Conservation (phyloP, 768 basidiomycete genomes). For the Auricularia cornea region DNA sequence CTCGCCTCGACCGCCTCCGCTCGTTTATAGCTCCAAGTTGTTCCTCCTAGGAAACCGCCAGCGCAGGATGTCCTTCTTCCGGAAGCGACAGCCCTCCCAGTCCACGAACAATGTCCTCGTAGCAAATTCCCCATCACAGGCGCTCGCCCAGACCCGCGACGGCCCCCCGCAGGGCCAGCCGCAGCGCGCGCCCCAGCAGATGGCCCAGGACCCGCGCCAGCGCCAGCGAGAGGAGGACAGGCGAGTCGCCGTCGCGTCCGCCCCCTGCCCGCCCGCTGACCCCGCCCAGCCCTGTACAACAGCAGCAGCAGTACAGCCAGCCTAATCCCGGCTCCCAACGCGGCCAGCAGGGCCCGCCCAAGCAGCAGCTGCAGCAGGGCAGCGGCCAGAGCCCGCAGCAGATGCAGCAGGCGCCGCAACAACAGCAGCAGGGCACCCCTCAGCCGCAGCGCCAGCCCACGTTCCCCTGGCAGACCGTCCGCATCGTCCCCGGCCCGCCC, state of each 20-base stretch:
- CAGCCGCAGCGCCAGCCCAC: conserved; percentile 42
- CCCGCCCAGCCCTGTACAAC: conserved; percentile 24
- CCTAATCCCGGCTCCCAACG: not conserved
- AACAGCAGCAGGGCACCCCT: conserved; percentile 2
- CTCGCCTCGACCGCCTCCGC: not conserved
- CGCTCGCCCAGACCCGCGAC: conserved; percentile 46
- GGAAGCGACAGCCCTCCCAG: conserved; percentile 24
- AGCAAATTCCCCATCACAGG: conserved; percentile 58
- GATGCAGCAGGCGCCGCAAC: conserved; percentile 2
- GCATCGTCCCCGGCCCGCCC: conserved; percentile 62
- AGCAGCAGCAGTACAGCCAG: conserved; percentile 26
- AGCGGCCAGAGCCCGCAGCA: conserved; percentile 22
- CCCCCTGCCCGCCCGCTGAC: not conserved
- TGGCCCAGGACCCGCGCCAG: not conserved
- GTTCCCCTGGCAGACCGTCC: conserved; percentile 79
- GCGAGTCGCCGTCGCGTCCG: not conserved
- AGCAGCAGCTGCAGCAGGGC: conserved; percentile 22
- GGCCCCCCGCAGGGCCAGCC: conserved; percentile 23
- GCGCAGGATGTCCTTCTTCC: conserved; percentile 91
- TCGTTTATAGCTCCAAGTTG: conserved; percentile 41
- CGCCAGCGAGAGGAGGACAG: not conserved
- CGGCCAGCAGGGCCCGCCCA: not conserved
- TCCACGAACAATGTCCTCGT: conserved; percentile 37
- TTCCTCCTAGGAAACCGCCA: conserved; percentile 51
- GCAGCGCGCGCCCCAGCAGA: conserved; percentile 20